A percentile compares a stretch with the other conserved stretches of the same genome.
Evolutionary conservation across 352 stramenopile genomes (phyloP).

Genomic region (Globisporangium splendens): DNA sequence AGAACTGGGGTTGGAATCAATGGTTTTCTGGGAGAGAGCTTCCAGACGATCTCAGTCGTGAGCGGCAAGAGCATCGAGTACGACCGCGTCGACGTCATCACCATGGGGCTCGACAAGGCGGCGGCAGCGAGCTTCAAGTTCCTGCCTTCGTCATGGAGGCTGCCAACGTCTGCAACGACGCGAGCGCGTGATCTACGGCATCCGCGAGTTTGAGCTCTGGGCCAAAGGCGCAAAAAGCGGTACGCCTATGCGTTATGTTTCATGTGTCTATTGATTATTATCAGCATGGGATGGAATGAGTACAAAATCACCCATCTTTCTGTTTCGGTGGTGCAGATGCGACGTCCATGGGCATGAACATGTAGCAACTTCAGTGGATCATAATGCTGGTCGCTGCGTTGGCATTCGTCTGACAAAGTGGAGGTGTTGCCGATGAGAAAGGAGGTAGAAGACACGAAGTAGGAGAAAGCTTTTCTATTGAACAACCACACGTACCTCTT

Average conservation of each 20-base stretch:
- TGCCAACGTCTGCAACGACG: constrained; percentile 45
- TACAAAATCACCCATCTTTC: not conserved
- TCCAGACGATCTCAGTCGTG: constrained; percentile 53
- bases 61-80: constrained; percentile 38
- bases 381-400: not conserved
- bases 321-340: not conserved
- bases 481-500: constrained; percentile 33
- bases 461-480: constrained; percentile 23
- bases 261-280: no score
- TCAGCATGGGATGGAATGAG: no score
- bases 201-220: constrained; percentile 79
- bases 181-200: constrained; percentile 66
- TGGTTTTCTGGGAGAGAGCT: constrained; percentile 42
- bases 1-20: constrained; percentile 25
- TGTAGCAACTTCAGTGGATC: not conserved
- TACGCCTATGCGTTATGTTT: constrained; percentile 2
- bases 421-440: not conserved
- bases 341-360: no score
- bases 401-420: not conserved
- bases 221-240: constrained; percentile 48
- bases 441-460: constrained; percentile 11
- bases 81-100: constrained; percentile 69
- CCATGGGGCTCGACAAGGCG: constrained; percentile 34
- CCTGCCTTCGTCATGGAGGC: constrained; percentile 44
- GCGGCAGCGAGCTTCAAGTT: constrained; percentile 47